phyloP scores from a whole-genome alignment of 768 basidiomycete species.

The Termitomyces sp. region DNA sequence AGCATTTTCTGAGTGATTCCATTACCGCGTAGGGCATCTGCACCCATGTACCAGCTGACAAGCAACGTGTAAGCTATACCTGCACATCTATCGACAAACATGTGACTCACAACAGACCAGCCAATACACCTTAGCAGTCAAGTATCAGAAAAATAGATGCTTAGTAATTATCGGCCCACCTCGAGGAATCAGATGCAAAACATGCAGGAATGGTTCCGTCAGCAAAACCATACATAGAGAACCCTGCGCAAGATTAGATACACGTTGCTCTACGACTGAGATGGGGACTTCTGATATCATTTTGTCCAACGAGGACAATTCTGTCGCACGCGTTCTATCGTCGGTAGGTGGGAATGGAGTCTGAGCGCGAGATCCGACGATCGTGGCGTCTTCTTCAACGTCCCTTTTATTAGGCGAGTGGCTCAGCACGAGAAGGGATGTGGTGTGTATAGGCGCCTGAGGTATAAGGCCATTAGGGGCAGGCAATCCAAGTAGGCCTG shows the following conservation, averaged over 20 bases:
- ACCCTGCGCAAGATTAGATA: conserved; percentile 87
- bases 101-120: conserved; percentile 75
- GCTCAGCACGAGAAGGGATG: conserved; percentile 70
- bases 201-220: conserved; percentile 74
- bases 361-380: conserved; percentile 7
- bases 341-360: neutral
- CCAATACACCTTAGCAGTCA: conserved; percentile 50
- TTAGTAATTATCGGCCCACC: conserved; percentile 24
- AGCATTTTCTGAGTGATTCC: conserved; percentile 80
- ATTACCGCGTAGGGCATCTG: conserved; percentile 71
- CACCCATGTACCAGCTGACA: conserved; percentile 86
- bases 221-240: conserved; percentile 73
- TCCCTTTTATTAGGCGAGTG: conserved; percentile 28
- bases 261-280: conserved; percentile 87
- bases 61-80: neutral
- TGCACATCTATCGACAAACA: neutral
- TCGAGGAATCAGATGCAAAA: conserved; percentile 75
- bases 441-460: conserved; percentile 91
- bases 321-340: conserved; percentile 1
- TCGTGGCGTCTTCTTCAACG: conserved; percentile 25
- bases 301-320: conserved; percentile 6
- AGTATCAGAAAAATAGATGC: conserved; percentile 1
- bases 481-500: conserved; percentile 80
- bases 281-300: conserved; percentile 45
- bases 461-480: conserved; percentile 85